Percentiles rank a stretch among this genome's conserved stretches.
Conservation (phyloP, 257 asterid genomes). For the Scutellaria barbata region DNA sequence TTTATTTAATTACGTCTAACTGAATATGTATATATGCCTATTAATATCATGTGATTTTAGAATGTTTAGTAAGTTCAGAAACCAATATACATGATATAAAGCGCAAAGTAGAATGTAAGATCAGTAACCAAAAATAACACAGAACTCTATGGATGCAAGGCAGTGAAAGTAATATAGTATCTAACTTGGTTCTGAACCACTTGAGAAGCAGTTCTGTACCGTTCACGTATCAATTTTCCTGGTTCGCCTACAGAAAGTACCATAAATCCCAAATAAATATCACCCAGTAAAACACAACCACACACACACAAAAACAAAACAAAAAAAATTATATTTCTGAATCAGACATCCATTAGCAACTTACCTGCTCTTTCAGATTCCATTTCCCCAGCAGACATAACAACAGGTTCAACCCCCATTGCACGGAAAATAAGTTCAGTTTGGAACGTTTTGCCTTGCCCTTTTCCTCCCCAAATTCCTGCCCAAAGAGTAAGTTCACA, state of each 20-base stretch:
- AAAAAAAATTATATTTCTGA: neutral
- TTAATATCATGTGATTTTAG: too few relatives aligned
- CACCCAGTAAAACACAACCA: neutral
- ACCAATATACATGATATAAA: constrained; percentile 7
- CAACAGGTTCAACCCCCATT: constrained; percentile 85
- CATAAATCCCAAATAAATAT: constrained; percentile 32
- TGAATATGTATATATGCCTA: too few relatives aligned
- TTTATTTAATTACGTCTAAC: too few relatives aligned
- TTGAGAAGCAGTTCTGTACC: constrained; percentile 98
- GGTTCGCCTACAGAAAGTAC: constrained; percentile 80
- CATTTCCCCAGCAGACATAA: constrained; percentile 97
- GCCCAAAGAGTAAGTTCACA: constrained; percentile 31
- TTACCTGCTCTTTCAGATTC: constrained; percentile 97
- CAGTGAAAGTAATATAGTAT: constrained; percentile 64
- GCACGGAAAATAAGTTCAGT: constrained; percentile 91
- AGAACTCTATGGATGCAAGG: constrained; percentile 51
- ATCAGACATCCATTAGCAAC: constrained; percentile 22
- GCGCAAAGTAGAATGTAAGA: neutral
- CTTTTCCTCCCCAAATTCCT: constrained; percentile 99
- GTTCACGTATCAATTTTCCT: constrained; percentile 91
- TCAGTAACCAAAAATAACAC: constrained; percentile 8
- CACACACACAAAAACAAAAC: too few relatives aligned
- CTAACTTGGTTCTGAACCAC: constrained; percentile 99
- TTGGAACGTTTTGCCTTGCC: constrained; percentile 95
- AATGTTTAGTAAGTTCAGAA: neutral